Evolutionary conservation across 768 basidiomycete species (phyloP).

Genomic region (Boletellus ananiceps): DNA sequence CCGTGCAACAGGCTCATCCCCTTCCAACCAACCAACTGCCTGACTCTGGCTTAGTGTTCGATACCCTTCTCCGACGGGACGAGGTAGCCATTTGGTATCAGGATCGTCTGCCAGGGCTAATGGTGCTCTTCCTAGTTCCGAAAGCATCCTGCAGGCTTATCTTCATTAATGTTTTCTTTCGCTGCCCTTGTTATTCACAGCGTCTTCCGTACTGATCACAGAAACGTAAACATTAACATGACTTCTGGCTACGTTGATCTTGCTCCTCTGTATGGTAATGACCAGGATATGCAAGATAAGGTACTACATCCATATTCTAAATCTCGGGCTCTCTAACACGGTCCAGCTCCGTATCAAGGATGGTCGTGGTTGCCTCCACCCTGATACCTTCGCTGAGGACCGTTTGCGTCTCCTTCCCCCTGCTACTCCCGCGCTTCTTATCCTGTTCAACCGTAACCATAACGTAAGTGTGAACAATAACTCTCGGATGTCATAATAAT

Average conservation of each 20-base stretch:
- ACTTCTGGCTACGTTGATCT: slow-evolving; percentile 87
- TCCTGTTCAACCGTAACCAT: slow-evolving; percentile 89
- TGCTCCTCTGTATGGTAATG: slow-evolving; percentile 76
- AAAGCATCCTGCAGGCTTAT: slow-evolving; percentile 74
- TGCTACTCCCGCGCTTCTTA: slow-evolving; percentile 63
- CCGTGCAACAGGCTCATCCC: slow-evolving; percentile 66
- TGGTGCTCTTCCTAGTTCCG: slow-evolving; percentile 47
- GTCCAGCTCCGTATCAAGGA: slow-evolving; percentile 37
- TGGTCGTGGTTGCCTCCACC: slow-evolving; percentile 62
- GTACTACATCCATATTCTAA: slow-evolving; percentile 32
- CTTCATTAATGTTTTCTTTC: slow-evolving; percentile 75
- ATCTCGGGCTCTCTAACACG: not conserved
- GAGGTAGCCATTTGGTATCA: slow-evolving; percentile 38
- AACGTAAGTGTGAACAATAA: slow-evolving; percentile 48
- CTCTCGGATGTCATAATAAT: not conserved
- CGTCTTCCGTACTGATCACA: slow-evolving; percentile 79
- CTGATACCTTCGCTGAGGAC: slow-evolving; percentile 77
- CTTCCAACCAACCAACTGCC: slow-evolving; percentile 67
- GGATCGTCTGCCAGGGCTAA: not conserved
- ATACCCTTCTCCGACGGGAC: slow-evolving; percentile 70
- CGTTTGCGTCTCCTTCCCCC: slow-evolving; percentile 77
- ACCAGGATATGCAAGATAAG: slow-evolving; percentile 53
- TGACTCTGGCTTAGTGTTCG: slow-evolving; percentile 77
- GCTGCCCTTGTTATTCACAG: slow-evolving; percentile 84
- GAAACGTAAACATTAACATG: slow-evolving; percentile 65